These are phyloP conservation scores for Fusarium irregulare DNA, from an alignment of 2,329 filamentous ascomycete genomes.

Conservation along the genomic window DNA sequence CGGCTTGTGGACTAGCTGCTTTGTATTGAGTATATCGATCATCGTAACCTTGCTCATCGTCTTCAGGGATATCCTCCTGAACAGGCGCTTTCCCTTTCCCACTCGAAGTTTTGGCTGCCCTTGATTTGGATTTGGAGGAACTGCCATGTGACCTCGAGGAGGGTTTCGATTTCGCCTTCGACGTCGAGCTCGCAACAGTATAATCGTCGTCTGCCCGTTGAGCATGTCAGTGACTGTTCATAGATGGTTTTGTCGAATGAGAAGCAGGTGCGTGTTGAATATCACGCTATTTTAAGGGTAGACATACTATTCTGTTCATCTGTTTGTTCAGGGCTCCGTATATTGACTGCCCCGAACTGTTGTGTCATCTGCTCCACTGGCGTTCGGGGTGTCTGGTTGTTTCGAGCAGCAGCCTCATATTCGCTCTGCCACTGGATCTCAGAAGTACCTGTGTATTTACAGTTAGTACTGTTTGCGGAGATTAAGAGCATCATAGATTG, in stretches of 20 bases:
- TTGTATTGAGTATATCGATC: neutral
- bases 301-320: slow-evolving; percentile 42
- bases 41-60: slow-evolving; percentile 20
- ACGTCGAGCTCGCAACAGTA: slow-evolving; percentile 25
- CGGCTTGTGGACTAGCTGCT: neutral
- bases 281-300: neutral
- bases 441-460: slow-evolving; percentile 32
- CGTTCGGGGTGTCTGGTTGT: slow-evolving; percentile 44
- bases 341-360: slow-evolving; percentile 29
- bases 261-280: neutral
- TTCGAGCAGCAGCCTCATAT: slow-evolving; percentile 12
- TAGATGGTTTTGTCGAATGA: no score
- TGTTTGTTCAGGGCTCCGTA: slow-evolving; percentile 36
- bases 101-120: slow-evolving; percentile 34
- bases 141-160: slow-evolving; percentile 27
- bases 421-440: slow-evolving; percentile 45
- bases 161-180: slow-evolving; percentile 24
- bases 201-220: slow-evolving; percentile 37
- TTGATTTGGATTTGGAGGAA: slow-evolving; percentile 38
- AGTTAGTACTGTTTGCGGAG: slow-evolving; percentile 10
- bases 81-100: slow-evolving; percentile 40
- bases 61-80: slow-evolving; percentile 31
- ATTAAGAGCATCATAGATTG: neutral
- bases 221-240: slow-evolving; percentile 13
- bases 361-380: slow-evolving; percentile 42